These are phyloP conservation scores for Alternaria metachromatica DNA, from an alignment of 2,329 filamentous ascomycete genomes.

Conservation along the genomic window DNA sequence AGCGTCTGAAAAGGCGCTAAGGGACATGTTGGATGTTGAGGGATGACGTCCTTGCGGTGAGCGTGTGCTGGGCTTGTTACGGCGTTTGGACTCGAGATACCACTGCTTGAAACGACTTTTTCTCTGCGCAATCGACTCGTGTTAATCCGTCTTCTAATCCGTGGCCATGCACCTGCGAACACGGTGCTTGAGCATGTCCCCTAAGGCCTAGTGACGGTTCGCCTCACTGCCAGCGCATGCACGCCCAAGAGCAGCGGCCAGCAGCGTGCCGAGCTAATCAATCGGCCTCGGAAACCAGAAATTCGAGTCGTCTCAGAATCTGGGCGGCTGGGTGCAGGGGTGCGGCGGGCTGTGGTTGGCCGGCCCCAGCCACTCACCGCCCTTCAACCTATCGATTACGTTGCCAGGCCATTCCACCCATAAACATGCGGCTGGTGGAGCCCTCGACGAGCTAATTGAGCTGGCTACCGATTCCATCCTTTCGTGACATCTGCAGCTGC, in stretches of 20 bases:
- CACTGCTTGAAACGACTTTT: constrained; percentile 7
- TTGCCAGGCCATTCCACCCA: constrained; percentile 32
- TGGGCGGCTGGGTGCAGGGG: constrained; percentile 22
- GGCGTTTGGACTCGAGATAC: constrained; percentile 22
- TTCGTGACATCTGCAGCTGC: constrained; percentile 23
- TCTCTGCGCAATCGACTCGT: neutral
- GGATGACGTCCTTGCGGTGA: constrained; percentile 8
- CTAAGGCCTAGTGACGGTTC: neutral
- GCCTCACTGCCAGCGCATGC: constrained; percentile 19
- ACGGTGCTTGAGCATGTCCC: neutral
- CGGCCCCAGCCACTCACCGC: constrained; percentile 25
- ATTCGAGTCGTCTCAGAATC: constrained; percentile 3
- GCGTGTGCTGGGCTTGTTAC: neutral
- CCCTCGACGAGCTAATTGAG: constrained; percentile 29
- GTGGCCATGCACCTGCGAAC: neutral
- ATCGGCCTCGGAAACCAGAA: constrained; percentile 11
- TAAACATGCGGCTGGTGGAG: constrained; percentile 27
- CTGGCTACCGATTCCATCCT: constrained; percentile 29
- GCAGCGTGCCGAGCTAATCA: constrained; percentile 1
- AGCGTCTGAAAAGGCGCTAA: constrained; percentile 69
- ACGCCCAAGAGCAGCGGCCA: constrained; percentile 6
- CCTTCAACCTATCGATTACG: constrained; percentile 27
- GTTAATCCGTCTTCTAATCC: neutral
- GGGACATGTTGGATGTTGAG: constrained; percentile 66
- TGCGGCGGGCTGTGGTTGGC: constrained; percentile 24